phyloP scores from a whole-genome alignment of 805 yeast genomes.

The Saccharomycopsis sp. region DNA sequence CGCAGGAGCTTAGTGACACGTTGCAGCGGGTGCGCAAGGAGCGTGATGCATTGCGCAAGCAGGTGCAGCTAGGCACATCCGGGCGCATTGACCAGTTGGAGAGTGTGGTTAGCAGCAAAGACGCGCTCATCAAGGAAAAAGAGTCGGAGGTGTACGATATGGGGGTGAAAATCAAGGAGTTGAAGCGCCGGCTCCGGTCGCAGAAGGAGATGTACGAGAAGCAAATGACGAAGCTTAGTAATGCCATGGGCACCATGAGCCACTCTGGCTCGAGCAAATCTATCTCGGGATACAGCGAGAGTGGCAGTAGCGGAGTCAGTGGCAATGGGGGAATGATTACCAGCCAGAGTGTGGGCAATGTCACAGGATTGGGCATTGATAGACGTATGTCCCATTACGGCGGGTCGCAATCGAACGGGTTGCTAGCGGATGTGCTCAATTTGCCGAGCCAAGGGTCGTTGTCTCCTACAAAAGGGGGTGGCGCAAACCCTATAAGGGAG shows the following conservation, averaged over 20 bases:
- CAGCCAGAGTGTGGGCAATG: not conserved
- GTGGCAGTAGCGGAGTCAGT: too few relatives aligned
- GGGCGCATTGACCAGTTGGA: constrained; percentile 57
- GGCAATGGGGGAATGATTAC: not conserved
- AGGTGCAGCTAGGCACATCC: constrained; percentile 68
- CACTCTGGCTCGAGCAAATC: not conserved
- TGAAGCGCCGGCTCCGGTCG: constrained; percentile 39
- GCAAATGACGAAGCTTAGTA: constrained; percentile 12
- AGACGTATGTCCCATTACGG: not conserved
- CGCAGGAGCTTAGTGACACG: constrained; percentile 43
- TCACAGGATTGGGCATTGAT: not conserved
- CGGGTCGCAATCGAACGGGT: constrained; percentile 18
- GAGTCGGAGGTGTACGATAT: constrained; percentile 57
- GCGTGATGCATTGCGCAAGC: constrained; percentile 55
- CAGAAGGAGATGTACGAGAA: constrained; percentile 25
- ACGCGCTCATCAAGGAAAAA: constrained; percentile 48
- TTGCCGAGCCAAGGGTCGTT: not conserved
- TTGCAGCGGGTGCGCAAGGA: constrained; percentile 55
- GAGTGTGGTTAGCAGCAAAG: constrained; percentile 58
- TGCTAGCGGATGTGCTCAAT: constrained; percentile 19
- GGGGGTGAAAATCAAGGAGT: constrained; percentile 53
- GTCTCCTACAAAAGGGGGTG: not conserved
- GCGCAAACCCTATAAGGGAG: not conserved
- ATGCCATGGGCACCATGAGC: constrained; percentile 6
- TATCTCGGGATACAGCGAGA: not conserved